Percentiles rank a stretch among this genome's conserved stretches.
Evolutionary conservation across 768 basidiomycete species (phyloP).

Genomic region (Lentinula boryana): DNA sequence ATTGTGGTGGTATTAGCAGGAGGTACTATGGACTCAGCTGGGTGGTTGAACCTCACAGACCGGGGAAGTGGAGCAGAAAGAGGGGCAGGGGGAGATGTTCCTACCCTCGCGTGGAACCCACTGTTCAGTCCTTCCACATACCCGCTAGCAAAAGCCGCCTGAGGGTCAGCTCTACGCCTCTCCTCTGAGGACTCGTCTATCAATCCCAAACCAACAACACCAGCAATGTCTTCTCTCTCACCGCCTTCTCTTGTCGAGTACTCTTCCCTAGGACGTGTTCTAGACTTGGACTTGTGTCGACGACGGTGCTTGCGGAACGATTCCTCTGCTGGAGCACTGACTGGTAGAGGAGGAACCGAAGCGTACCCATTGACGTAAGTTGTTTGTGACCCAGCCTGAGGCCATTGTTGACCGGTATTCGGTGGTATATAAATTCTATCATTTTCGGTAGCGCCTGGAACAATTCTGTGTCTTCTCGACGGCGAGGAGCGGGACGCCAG

Average conservation of each 20-base stretch:
- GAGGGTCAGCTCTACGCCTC: neutral
- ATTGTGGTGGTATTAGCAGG: neutral
- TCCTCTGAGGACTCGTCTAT: conserved; percentile 5
- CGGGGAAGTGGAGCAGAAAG: neutral
- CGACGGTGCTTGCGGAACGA: neutral
- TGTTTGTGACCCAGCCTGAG: neutral
- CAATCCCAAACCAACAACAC: conserved; percentile 2
- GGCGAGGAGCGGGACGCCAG: neutral
- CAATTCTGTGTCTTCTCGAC: conserved; percentile 1
- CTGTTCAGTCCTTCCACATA: conserved; percentile 4
- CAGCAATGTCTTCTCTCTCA: conserved; percentile 1
- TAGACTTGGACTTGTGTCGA: conserved; percentile 2
- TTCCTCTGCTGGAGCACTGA: neutral
- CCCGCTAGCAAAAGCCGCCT: neutral
- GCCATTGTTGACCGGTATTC: neutral
- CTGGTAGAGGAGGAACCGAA: neutral
- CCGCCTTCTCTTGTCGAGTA: neutral
- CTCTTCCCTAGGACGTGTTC: neutral
- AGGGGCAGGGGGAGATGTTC: neutral
- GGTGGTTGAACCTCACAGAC: neutral
- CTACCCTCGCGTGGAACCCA: neutral
- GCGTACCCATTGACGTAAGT: conserved; percentile 1
- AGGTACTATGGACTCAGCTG: neutral
- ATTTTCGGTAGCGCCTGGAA: neutral
- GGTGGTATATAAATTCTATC: neutral